These are phyloP conservation scores for Sporothrix dimorphospora DNA, from an alignment of 2,329 filamentous ascomycete species.

Conservation along the genomic window DNA sequence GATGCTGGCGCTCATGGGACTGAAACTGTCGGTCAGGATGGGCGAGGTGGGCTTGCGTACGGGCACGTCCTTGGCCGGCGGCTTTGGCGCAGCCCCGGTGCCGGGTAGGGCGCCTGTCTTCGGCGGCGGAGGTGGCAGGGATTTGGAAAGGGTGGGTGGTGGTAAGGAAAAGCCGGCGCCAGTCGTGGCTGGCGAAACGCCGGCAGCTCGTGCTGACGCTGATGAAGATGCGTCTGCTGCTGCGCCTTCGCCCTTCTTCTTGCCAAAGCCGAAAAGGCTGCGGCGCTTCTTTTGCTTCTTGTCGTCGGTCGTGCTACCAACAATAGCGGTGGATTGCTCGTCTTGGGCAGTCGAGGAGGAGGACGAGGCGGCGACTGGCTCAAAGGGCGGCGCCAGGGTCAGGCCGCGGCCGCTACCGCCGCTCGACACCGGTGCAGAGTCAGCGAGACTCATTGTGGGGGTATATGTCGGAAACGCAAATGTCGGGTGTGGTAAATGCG, in stretches of 20 bases:
- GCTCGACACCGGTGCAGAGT: constrained; percentile 28
- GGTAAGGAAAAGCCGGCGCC: background rate
- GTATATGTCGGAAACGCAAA: background rate
- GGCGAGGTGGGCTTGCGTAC: constrained; percentile 43
- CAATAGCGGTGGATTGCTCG: background rate
- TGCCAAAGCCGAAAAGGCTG: constrained; percentile 40
- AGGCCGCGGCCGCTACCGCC: constrained; percentile 28
- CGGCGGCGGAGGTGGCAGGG: constrained; percentile 40
- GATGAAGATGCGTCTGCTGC: background rate
- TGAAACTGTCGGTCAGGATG: constrained; percentile 41
- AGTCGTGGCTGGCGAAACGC: constrained; percentile 28
- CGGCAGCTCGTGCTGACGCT: background rate
- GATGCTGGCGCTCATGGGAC: constrained; percentile 48
- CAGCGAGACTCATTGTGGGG: constrained; percentile 31
- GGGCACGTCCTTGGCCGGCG: constrained; percentile 40
- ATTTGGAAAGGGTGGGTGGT: constrained; percentile 26
- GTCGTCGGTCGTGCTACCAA: constrained; percentile 37
- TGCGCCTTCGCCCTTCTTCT: constrained; percentile 48
- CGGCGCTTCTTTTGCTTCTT: constrained; percentile 42
- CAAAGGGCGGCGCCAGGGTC: constrained; percentile 33
- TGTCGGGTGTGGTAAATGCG: background rate
- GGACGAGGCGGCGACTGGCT: constrained; percentile 26
- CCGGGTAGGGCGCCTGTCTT: constrained; percentile 38
- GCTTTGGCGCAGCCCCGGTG: constrained; percentile 31
- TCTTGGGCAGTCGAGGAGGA: constrained; percentile 27